Evolutionary conservation across 768 basidiomycete genomes (phyloP).

Genomic region (Amanita inopinata): DNA sequence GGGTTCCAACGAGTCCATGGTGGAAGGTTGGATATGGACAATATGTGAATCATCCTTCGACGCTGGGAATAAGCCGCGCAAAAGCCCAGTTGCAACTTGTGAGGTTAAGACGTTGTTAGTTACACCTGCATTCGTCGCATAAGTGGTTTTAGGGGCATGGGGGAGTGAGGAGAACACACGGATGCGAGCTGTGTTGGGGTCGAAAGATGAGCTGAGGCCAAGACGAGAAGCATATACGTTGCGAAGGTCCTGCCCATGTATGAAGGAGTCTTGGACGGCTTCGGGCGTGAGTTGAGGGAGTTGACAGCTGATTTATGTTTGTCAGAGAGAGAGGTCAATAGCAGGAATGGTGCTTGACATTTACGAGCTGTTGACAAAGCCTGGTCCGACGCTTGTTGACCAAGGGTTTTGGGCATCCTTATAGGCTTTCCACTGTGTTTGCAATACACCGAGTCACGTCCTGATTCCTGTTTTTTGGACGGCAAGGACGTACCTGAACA

Average conservation of each 20-base stretch:
- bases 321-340: not conserved
- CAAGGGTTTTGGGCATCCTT: constrained; percentile 31
- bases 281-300: constrained; percentile 39
- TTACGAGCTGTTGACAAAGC: constrained; percentile 34
- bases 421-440: constrained; percentile 33
- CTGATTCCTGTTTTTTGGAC: not conserved
- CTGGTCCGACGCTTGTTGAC: constrained; percentile 30
- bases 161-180: constrained; percentile 19
- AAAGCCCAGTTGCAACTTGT: constrained; percentile 37
- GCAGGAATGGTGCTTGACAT: no score
- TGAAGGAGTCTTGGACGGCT: constrained; percentile 33
- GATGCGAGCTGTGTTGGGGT: constrained; percentile 24
- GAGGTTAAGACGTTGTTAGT: constrained; percentile 46
- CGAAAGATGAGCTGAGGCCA: constrained; percentile 23
- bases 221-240: constrained; percentile 33
- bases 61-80: constrained; percentile 34
- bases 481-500: constrained; percentile 21
- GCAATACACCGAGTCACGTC: not conserved
- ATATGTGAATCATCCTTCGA: constrained; percentile 16
- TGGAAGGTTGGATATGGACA: constrained; percentile 29
- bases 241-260: constrained; percentile 39
- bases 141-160: not conserved
- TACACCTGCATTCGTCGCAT: constrained; percentile 23
- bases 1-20: constrained; percentile 40
- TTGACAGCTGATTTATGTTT: constrained; percentile 27